These are phyloP conservation scores for Colletotrichum phormii DNA, from an alignment of 2,329 filamentous ascomycete genomes.

Conservation along the genomic window DNA sequence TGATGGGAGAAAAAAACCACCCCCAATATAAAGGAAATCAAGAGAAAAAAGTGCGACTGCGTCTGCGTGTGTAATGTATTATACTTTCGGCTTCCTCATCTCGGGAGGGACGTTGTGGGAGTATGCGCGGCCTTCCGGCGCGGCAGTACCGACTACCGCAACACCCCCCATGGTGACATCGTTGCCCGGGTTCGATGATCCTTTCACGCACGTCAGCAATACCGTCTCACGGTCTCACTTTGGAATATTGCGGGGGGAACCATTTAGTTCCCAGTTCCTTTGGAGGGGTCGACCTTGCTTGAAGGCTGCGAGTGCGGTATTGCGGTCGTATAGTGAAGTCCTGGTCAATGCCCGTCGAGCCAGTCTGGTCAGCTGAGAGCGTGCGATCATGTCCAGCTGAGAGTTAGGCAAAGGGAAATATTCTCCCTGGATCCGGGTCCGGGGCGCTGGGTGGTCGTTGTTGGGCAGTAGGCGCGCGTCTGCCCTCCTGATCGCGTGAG, in stretches of 20 bases:
- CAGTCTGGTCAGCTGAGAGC: background rate
- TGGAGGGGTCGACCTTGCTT: background rate
- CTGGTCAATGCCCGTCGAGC: background rate
- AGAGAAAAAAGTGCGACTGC: background rate
- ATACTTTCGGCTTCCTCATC: conserved; percentile 22
- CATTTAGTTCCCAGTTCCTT: background rate
- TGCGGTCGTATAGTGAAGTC: background rate
- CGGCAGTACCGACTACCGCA: background rate
- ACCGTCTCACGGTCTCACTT: background rate
- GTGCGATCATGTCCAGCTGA: background rate
- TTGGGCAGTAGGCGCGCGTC: background rate
- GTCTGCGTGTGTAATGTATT: conserved; percentile 2
- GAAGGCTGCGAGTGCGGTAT: background rate
- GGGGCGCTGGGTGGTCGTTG: background rate
- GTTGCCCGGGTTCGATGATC: background rate
- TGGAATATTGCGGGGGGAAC: background rate
- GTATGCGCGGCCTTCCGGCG: background rate
- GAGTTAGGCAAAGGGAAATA: background rate
- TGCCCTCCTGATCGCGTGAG: background rate
- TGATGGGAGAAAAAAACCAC: background rate
- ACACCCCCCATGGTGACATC: background rate
- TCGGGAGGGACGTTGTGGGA: background rate
- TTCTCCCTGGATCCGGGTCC: background rate
- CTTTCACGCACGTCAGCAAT: background rate
- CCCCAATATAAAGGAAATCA: background rate